Conservation (phyloP, 2,329 filamentous ascomycete species). For the Aureobasidium vineae region DNA sequence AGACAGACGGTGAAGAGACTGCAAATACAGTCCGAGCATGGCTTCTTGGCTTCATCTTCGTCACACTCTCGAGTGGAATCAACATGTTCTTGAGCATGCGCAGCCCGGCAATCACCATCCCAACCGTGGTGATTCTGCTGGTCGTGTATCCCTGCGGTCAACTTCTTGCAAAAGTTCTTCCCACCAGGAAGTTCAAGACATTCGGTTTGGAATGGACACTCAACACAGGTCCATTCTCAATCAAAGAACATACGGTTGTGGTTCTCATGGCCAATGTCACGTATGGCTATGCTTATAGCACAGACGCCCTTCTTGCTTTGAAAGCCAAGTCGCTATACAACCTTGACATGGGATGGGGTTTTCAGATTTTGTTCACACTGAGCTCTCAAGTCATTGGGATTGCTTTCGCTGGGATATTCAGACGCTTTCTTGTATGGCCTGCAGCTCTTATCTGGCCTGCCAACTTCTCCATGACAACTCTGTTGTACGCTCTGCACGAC, state of each 20-base stretch:
- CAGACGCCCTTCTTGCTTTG: slow-evolving; percentile 73
- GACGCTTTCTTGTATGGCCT: slow-evolving; percentile 76
- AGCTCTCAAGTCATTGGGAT: slow-evolving; percentile 86
- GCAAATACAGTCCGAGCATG: slow-evolving; percentile 37
- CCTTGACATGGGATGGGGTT: slow-evolving; percentile 70
- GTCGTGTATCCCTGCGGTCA: slow-evolving; percentile 80
- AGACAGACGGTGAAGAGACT: background rate
- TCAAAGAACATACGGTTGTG: slow-evolving; percentile 57
- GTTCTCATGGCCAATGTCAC: slow-evolving; percentile 36
- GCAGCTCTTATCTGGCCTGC: slow-evolving; percentile 90
- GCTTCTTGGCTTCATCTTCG: slow-evolving; percentile 37
- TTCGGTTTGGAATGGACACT: slow-evolving; percentile 29
- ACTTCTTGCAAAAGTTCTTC: slow-evolving; percentile 72
- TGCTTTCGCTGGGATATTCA: slow-evolving; percentile 75
- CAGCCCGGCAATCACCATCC: slow-evolving; percentile 31
- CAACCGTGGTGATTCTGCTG: slow-evolving; percentile 49
- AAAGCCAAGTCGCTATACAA: slow-evolving; percentile 71
- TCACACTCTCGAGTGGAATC: slow-evolving; percentile 34
- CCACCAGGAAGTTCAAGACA: slow-evolving; percentile 43
- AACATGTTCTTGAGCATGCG: slow-evolving; percentile 38
- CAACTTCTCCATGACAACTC: slow-evolving; percentile 80
- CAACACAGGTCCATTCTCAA: slow-evolving; percentile 56
- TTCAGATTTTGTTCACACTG: slow-evolving; percentile 78
- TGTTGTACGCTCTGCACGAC: slow-evolving; percentile 60
- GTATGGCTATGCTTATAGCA: slow-evolving; percentile 29